Percentiles rank a stretch among this genome's conserved stretches.
Evolutionary conservation across 345 rosid genomes (phyloP).

Genomic region (Eucalyptus rudis): DNA sequence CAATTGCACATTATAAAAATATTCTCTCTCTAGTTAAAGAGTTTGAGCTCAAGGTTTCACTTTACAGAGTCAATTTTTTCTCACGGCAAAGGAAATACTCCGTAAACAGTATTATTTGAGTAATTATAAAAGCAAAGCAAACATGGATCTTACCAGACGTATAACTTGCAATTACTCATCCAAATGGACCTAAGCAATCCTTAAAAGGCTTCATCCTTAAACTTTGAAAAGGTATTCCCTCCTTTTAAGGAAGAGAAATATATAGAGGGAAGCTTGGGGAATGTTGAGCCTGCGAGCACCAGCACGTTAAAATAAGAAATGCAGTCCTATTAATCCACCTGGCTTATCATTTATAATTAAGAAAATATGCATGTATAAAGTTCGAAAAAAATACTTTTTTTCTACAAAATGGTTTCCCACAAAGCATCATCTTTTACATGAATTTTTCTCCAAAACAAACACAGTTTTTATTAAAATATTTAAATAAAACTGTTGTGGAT

Average conservation of each 20-base stretch:
- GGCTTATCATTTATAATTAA: too few species aligned
- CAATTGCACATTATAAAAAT: not conserved
- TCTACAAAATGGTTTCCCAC: not conserved
- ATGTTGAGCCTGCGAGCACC: rapidly evolving
- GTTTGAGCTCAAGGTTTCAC: not conserved
- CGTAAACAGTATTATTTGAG: not conserved
- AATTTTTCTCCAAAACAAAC: not conserved
- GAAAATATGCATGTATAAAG: not conserved
- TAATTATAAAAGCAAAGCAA: not conserved
- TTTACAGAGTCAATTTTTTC: not conserved
- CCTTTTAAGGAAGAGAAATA: too few species aligned
- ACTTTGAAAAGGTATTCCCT: too few species aligned
- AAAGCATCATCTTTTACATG: not conserved
- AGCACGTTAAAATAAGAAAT: rapidly evolving
- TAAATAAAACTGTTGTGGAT: not conserved
- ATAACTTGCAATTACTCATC: not conserved
- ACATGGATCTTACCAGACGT: not conserved
- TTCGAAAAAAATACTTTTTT: not conserved
- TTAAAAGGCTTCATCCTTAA: too few species aligned
- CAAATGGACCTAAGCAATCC: not conserved
- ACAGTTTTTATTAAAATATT: not conserved
- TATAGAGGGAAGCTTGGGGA: too few species aligned
- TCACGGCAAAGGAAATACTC: not conserved
- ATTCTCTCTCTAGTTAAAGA: not conserved
- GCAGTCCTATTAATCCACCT: rapidly evolving